phyloP scores from a whole-genome alignment of 306 rosid species.

The Cajanus cajan region DNA sequence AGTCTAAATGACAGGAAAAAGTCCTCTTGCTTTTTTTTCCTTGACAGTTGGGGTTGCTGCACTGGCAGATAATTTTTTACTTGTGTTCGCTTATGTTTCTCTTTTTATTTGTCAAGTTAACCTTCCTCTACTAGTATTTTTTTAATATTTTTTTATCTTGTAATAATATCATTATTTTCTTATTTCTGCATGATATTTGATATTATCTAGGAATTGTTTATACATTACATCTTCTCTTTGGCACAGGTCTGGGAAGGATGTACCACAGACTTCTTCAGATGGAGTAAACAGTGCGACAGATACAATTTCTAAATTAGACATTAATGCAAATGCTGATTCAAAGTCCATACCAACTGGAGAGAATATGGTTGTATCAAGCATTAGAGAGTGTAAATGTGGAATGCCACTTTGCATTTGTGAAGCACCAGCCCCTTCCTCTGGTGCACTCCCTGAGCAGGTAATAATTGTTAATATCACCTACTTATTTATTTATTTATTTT shows the following conservation, averaged over 20 bases:
- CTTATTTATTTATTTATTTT: not conserved
- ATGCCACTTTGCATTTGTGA: slow-evolving; percentile 99
- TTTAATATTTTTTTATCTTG: not conserved
- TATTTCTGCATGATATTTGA: no score
- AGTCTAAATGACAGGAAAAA: not conserved
- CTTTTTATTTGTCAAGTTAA: not conserved
- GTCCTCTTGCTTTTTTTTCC: not conserved
- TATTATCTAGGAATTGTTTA: not conserved
- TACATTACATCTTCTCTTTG: slow-evolving; percentile 23
- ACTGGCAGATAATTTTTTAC: not conserved
- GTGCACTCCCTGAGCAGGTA: slow-evolving; percentile 54
- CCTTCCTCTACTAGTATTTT: not conserved
- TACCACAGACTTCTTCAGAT: slow-evolving; percentile 44
- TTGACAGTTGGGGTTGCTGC: not conserved
- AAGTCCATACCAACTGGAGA: slow-evolving; percentile 42
- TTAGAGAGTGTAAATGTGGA: slow-evolving; percentile 85
- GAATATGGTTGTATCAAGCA: slow-evolving; percentile 35
- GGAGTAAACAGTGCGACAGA: slow-evolving; percentile 53
- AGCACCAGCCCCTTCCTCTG: slow-evolving; percentile 62
- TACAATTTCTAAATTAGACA: slow-evolving; percentile 64
- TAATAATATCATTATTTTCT: slow-evolving; percentile 3
- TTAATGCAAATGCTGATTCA: slow-evolving; percentile 42
- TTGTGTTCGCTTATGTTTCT: not conserved
- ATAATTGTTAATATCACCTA: slow-evolving; percentile 22
- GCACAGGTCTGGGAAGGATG: slow-evolving; percentile 56